Conservation (phyloP, 2,329 filamentous ascomycete species). For the Calonectria pteridis region DNA sequence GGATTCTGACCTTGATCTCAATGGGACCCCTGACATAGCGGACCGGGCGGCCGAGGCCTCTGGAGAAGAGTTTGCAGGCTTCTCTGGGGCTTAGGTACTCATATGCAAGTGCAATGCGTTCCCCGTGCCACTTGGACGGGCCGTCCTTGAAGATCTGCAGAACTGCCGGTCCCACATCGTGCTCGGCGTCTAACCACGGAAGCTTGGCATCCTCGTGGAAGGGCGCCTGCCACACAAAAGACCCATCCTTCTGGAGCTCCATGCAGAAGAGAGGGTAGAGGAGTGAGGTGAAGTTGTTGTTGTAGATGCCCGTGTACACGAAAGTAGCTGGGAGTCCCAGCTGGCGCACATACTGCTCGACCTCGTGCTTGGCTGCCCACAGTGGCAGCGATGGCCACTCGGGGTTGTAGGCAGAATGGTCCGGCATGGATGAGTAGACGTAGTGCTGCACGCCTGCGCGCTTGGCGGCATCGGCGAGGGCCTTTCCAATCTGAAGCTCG, state of each 20-base stretch:
- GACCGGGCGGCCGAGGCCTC: constrained; percentile 82
- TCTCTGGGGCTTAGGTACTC: constrained; percentile 87
- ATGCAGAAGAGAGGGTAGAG: constrained; percentile 96
- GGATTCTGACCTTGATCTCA: constrained; percentile 87
- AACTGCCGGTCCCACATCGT: constrained; percentile 92
- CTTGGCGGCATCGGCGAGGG: constrained; percentile 90
- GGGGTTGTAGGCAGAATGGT: constrained; percentile 84
- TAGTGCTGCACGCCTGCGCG: constrained; percentile 88
- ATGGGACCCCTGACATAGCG: constrained; percentile 84
- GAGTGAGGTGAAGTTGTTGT: constrained; percentile 97
- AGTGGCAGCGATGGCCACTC: constrained; percentile 87
- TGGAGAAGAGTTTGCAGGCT: constrained; percentile 83
- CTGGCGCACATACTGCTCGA: constrained; percentile 90
- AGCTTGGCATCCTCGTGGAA: constrained; percentile 91
- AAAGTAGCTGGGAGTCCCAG: constrained; percentile 89
- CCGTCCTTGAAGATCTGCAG: constrained; percentile 97
- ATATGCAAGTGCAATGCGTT: constrained; percentile 88
- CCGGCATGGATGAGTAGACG: constrained; percentile 97
- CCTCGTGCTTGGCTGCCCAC: constrained; percentile 92
- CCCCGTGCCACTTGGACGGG: constrained; percentile 82
- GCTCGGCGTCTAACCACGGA: constrained; percentile 96
- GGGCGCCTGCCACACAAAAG: constrained; percentile 92
- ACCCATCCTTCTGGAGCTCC: constrained; percentile 86
- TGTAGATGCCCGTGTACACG: constrained; percentile 97
- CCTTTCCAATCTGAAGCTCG: constrained; percentile 89